These are phyloP conservation scores for Xylaria flabelliformis DNA, from an alignment of 495 filamentous ascomycete species.

Conservation along the genomic window DNA sequence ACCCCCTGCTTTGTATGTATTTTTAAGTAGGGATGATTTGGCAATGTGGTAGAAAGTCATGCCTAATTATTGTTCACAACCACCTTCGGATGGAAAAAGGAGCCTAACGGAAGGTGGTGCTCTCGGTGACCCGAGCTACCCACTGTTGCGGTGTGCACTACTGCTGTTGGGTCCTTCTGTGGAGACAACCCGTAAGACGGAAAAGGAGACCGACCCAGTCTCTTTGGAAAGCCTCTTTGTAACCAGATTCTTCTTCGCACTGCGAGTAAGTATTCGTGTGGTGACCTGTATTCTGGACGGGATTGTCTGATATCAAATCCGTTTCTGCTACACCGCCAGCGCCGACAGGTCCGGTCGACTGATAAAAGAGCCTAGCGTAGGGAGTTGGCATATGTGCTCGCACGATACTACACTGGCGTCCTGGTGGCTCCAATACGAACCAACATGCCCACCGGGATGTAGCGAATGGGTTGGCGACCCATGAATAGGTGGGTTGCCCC, in stretches of 20 bases:
- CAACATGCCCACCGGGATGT: slow-evolving; percentile 29
- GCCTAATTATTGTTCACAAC: slow-evolving; percentile 5
- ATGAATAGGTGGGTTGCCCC: slow-evolving; percentile 26
- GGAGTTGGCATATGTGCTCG: slow-evolving; percentile 28
- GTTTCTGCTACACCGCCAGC: slow-evolving; percentile 21
- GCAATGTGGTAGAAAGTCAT: slow-evolving; percentile 2
- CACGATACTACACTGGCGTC: slow-evolving; percentile 29
- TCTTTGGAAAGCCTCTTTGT: background rate
- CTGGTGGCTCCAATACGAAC: slow-evolving; percentile 38
- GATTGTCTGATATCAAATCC: background rate
- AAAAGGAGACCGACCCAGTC: slow-evolving; percentile 7
- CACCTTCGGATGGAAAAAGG: slow-evolving; percentile 20
- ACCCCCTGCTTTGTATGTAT: slow-evolving; percentile 18
- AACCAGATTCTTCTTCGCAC: slow-evolving; percentile 8
- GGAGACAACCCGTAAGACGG: slow-evolving; percentile 8
- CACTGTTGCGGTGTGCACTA: slow-evolving; percentile 24
- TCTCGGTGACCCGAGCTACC: slow-evolving; percentile 21
- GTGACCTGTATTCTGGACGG: background rate
- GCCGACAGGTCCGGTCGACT: background rate
- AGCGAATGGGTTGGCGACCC: slow-evolving; percentile 26
- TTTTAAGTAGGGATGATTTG: slow-evolving; percentile 7
- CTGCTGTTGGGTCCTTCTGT: slow-evolving; percentile 6
- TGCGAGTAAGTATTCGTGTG: slow-evolving; percentile 19
- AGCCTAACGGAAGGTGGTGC: slow-evolving; percentile 19
- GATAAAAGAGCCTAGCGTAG: slow-evolving; percentile 13